phyloP scores from a whole-genome alignment of 2,329 filamentous ascomycete species.

The Colletotrichum incanum region DNA sequence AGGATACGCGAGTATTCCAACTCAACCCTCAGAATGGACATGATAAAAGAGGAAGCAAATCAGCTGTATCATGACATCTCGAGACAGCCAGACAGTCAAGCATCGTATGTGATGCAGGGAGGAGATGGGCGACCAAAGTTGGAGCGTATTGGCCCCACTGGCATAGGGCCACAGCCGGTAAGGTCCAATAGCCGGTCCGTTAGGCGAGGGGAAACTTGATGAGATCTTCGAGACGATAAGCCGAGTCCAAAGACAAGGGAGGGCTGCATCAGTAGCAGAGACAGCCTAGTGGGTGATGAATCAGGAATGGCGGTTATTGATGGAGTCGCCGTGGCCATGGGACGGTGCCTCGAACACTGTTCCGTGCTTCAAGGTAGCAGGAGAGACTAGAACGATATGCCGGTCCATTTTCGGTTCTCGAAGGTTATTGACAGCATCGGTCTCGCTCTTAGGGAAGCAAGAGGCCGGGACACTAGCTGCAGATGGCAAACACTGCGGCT shows the following conservation, averaged over 20 bases:
- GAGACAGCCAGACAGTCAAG: conserved; percentile 9
- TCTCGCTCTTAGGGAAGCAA: neutral
- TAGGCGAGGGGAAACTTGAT: neutral
- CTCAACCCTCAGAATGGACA: neutral
- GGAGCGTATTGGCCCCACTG: conserved; percentile 10
- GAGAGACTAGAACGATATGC: conserved; percentile 17
- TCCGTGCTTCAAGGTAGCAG: neutral
- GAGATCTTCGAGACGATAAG: neutral
- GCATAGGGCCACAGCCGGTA: neutral
- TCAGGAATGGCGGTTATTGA: conserved; percentile 20
- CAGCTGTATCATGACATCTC: neutral
- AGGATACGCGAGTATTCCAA: neutral
- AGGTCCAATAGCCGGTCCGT: conserved; percentile 1
- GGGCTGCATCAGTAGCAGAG: neutral
- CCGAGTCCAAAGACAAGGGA: conserved; percentile 8
- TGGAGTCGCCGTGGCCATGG: conserved; percentile 16
- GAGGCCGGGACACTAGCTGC: neutral
- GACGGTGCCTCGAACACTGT: conserved; percentile 5
- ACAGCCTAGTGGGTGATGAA: neutral
- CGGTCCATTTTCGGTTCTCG: conserved; percentile 20
- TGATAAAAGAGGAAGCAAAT: neutral
- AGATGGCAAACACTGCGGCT: neutral
- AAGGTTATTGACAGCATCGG: conserved; percentile 5
- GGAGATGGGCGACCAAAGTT: conserved; percentile 1
- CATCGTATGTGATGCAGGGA: conserved; percentile 22